Evolutionary conservation across 1,284 basidiomycete species (phyloP).

Genomic region (Melampsora abietis-canadensis): DNA sequence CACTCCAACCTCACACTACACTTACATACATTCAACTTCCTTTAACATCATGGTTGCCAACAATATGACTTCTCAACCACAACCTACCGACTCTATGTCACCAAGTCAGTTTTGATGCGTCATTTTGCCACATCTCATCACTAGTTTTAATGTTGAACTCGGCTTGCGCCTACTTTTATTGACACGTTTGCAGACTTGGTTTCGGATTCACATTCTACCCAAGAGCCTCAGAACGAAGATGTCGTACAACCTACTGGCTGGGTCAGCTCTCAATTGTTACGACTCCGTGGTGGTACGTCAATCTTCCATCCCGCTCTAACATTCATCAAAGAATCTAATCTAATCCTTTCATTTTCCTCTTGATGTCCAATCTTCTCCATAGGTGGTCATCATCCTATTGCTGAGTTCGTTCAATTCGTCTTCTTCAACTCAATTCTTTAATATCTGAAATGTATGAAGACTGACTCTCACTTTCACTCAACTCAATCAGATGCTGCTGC

Average conservation of each 20-base stretch:
- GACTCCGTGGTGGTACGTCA: neutral
- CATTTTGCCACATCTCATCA: neutral
- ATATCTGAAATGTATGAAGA: neutral
- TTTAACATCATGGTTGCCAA: neutral
- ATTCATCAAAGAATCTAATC: neutral
- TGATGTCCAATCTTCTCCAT: neutral
- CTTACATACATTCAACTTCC: too few relatives aligned
- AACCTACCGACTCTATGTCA: neutral
- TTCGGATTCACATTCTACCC: neutral
- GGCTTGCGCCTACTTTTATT: neutral
- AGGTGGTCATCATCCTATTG: slow-evolving; percentile 10
- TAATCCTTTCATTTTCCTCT: neutral
- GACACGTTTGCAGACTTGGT: neutral
- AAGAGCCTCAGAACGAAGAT: neutral
- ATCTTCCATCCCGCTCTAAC: neutral
- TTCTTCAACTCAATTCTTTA: neutral
- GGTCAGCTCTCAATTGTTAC: neutral
- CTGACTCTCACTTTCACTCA: neutral
- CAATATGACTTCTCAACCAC: slow-evolving; percentile 1
- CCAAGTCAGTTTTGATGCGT: neutral
- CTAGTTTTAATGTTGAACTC: neutral
- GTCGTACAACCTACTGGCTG: neutral
- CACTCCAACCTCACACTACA: too few relatives aligned
- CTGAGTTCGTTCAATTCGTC: neutral
- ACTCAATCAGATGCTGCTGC: neutral